These are phyloP conservation scores for Rutstroemia sp. DNA, from an alignment of 2,329 filamentous ascomycete species.

Conservation along the genomic window DNA sequence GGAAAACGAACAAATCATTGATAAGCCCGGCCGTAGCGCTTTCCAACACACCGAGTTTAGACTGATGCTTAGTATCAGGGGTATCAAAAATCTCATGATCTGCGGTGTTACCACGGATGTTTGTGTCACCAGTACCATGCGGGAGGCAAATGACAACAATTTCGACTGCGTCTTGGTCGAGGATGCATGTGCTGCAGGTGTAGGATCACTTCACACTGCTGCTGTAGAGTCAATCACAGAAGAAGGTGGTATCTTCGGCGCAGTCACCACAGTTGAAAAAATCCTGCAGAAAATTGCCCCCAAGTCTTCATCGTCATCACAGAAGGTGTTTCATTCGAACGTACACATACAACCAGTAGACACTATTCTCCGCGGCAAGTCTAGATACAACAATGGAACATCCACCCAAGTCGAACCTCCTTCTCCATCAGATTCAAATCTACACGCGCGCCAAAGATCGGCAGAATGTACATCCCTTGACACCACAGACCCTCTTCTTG, in stretches of 20 bases:
- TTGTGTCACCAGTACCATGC: constrained; percentile 31
- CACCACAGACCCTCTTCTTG: not conserved
- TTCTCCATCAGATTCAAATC: too few relatives aligned
- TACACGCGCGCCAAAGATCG: not conserved
- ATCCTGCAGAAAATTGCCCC: not conserved
- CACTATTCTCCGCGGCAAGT: not conserved
- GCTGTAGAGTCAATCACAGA: constrained; percentile 27
- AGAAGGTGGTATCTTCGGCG: constrained; percentile 32
- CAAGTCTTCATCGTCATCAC: not conserved
- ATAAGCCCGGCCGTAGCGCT: constrained; percentile 31
- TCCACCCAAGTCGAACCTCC: too few relatives aligned
- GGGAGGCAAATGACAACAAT: constrained; percentile 30
- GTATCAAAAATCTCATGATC: constrained; percentile 29
- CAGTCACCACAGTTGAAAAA: constrained; percentile 18
- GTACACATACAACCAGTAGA: not conserved
- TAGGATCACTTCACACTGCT: constrained; percentile 22
- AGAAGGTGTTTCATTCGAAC: not conserved
- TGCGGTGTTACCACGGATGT: constrained; percentile 32
- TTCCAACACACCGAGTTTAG: constrained; percentile 34
- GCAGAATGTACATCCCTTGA: not conserved
- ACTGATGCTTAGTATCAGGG: constrained; percentile 26
- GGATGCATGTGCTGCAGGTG: constrained; percentile 28
- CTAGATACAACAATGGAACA: too few relatives aligned
- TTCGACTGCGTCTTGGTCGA: constrained; percentile 29
- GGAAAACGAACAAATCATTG: constrained; percentile 26